Evolutionary conservation across 176 grass and related monocot genomes (phyloP).

Genomic region (Pharus latifolius): DNA sequence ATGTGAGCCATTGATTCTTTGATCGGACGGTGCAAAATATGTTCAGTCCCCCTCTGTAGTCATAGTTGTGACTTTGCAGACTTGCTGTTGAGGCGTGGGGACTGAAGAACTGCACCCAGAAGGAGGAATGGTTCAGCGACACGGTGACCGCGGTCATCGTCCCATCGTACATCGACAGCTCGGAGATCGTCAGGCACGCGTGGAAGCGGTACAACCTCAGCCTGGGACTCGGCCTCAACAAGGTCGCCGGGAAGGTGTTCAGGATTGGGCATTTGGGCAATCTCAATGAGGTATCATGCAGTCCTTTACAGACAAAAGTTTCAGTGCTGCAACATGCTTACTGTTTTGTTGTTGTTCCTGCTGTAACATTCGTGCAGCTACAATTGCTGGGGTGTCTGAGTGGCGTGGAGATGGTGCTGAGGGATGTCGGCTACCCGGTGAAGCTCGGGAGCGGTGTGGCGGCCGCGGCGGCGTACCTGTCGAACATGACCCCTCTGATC

Average conservation of each 20-base stretch:
- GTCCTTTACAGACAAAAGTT: neutral
- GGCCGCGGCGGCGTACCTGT: conserved; percentile 73
- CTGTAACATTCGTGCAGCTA: conserved; percentile 38
- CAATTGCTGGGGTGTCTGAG: conserved; percentile 78
- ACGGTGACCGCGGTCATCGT: conserved; percentile 89
- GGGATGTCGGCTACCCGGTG: conserved; percentile 79
- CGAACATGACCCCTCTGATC: conserved; percentile 70
- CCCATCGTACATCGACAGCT: conserved; percentile 59
- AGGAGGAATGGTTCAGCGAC: conserved; percentile 88
- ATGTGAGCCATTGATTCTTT: no score
- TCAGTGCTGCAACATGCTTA: neutral
- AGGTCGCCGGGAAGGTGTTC: conserved; percentile 86
- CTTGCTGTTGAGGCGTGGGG: conserved; percentile 90
- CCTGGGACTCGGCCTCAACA: conserved; percentile 82
- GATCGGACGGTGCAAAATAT: no score
- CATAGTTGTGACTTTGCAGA: conserved; percentile 25
- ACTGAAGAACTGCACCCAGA: conserved; percentile 88
- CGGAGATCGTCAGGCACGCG: conserved; percentile 53
- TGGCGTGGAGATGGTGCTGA: conserved; percentile 95
- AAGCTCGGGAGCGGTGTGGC: conserved; percentile 92
- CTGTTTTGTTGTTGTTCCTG: neutral
- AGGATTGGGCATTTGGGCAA: conserved; percentile 94
- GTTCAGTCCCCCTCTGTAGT: no score
- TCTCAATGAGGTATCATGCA: conserved; percentile 94
- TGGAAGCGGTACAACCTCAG: conserved; percentile 95